phyloP scores from a whole-genome alignment of 1,284 basidiomycete genomes.

The Microbotryum scabiosae region DNA sequence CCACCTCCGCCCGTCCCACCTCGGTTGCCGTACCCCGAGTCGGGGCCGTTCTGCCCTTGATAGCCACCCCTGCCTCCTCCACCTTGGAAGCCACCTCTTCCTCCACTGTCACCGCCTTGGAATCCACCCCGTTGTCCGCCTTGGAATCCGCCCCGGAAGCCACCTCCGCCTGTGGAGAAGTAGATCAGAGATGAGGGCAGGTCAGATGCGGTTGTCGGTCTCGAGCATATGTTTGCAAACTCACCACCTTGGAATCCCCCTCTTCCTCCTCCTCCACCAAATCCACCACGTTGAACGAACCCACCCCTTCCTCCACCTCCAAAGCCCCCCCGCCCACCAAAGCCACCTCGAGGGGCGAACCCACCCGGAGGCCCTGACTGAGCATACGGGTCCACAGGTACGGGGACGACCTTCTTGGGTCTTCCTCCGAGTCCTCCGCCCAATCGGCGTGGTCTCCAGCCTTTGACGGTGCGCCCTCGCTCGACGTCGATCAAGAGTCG shows the following conservation, averaged over 20 bases:
- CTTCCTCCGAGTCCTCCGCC: constrained; percentile 92
- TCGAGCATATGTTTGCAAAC: not conserved
- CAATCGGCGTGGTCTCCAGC: constrained; percentile 92
- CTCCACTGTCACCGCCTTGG: constrained; percentile 24
- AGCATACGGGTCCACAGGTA: constrained; percentile 36
- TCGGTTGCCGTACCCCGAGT: constrained; percentile 7
- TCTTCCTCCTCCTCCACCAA: constrained; percentile 44
- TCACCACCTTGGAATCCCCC: constrained; percentile 19
- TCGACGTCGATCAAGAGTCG: constrained; percentile 95
- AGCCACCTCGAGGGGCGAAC: constrained; percentile 42
- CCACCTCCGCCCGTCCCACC: constrained; percentile 6
- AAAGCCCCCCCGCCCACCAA: constrained; percentile 44
- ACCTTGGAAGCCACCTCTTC: constrained; percentile 34
- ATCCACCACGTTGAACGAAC: constrained; percentile 38
- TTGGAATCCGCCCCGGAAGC: constrained; percentile 28
- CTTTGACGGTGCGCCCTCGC: constrained; percentile 91
- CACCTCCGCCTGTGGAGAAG: constrained; percentile 22
- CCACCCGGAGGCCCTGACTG: constrained; percentile 38
- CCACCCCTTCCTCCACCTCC: constrained; percentile 26
- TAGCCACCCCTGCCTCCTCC: constrained; percentile 43
- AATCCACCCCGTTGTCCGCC: constrained; percentile 20
- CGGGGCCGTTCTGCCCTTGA: constrained; percentile 38
- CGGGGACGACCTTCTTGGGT: constrained; percentile 60
- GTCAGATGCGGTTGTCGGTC: not conserved
- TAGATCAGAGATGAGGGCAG: no score